Base-by-base conservation (phyloP, 2,329 filamentous ascomycete genomes). In the Penicillium frequentans region DNA sequence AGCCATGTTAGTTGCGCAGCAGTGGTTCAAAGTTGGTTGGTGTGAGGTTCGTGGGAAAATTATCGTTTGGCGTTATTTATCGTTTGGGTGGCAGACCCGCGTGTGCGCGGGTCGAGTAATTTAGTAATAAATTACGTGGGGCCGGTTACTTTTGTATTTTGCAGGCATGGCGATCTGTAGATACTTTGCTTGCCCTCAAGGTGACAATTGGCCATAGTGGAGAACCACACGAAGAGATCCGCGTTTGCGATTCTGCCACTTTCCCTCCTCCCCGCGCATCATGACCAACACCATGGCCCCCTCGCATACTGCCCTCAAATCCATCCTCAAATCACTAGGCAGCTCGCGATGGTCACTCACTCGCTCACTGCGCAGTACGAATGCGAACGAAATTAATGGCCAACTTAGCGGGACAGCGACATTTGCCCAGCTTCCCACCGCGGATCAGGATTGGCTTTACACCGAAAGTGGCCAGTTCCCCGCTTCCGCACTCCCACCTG, bases 381-480 rank as follows among this genome's bases (percentile, higher is more conserved):
- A 79, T 55, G 67, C 72, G 10, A 62, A 70, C 6, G 76, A 79
- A 45, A 70, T 78, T 29, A 72, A 77, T 48, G 77, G 76, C 44
- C 70, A 73, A 50, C 65, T 78, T n/a, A 68, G 59, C 19, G 77
- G 77, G 29, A 72, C 68, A 9, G 77, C 76, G 6, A 70, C 68
- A 5, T 79, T 79, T 61, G 70, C 66, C 47, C 47, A 63, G n/a
- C 61, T 63, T 13, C 55, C 64, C 26, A 26, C 26, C 31, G 31
- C 31, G 13, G 31, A 16, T 42, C 63, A 64, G 31, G 69, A 75
- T 54, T 68, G 77, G 55, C 64, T 78, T 13, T 79, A 79, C 58
- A 71, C 65, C 58, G 77, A 79, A 65, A 70, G 76, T 60, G 77
- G 77, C 53, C 70, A 75, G 47, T 73, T 79, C 59, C 70, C 71